A percentile compares a stretch with the other conserved stretches of the same genome.
These are phyloP conservation scores for Metarhizium album DNA, from an alignment of 2,329 filamentous ascomycete genomes.

Conservation along the genomic window DNA sequence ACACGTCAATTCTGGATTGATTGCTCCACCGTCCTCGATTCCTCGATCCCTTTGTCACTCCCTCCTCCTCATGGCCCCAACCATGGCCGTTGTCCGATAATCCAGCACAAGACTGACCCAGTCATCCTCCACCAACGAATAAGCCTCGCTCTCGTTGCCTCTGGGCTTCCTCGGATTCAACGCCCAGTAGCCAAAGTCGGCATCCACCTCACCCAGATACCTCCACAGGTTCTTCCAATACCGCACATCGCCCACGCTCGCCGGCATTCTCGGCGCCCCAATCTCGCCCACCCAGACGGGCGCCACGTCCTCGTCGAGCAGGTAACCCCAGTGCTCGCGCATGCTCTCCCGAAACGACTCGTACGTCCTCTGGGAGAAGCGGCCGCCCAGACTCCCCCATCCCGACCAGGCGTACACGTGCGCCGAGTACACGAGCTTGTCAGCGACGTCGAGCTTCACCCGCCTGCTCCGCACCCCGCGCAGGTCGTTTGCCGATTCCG, in stretches of 20 bases:
- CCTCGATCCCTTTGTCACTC: neutral
- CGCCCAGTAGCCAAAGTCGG: constrained; percentile 62
- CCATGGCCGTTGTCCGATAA: constrained; percentile 52
- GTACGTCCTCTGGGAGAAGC: constrained; percentile 51
- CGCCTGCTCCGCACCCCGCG: constrained; percentile 43
- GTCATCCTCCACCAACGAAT: constrained; percentile 51
- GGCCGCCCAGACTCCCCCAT: constrained; percentile 50
- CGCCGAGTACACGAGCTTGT: constrained; percentile 54
- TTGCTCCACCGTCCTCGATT: no score
- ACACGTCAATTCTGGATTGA: no score
- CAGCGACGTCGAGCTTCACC: constrained; percentile 41
- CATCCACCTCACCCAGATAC: constrained; percentile 46
- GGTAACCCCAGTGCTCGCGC: constrained; percentile 55
- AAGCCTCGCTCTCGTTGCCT: constrained; percentile 45
- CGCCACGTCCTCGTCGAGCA: constrained; percentile 33
- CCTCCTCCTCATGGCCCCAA: constrained; percentile 34
- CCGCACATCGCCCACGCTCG: constrained; percentile 42
- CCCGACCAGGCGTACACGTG: constrained; percentile 63
- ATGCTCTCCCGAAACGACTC: constrained; percentile 52
- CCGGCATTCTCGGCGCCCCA: constrained; percentile 43
- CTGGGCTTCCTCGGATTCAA: constrained; percentile 55
- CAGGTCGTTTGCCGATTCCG: constrained; percentile 56
- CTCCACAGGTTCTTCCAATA: constrained; percentile 56
- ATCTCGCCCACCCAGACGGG: constrained; percentile 63
- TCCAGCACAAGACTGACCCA: constrained; percentile 53